Evolutionary conservation across 2,329 filamentous ascomycete genomes (phyloP), one percentile per base, ranked within the genome.

Genomic region (Podosphaera leucotricha): DNA sequence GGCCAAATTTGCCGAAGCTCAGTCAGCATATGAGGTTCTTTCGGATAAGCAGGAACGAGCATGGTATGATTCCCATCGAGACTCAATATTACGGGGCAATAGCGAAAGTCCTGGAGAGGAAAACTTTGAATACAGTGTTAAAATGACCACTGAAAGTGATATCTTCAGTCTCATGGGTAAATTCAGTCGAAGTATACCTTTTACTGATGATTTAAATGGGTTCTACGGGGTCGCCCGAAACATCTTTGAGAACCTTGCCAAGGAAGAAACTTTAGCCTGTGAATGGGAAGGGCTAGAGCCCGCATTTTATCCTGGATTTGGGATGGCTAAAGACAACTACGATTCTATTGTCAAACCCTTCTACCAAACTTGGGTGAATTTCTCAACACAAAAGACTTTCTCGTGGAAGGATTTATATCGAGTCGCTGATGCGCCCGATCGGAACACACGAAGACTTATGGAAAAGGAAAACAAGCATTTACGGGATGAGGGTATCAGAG

Each of bases 1-100:
- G 1, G 72, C 68, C 51, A 75, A 77, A 43, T 98, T 98, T 58
- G 85, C 90, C 42, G 85, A 94, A 57, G 70, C 95, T 22, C 87
- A 94, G 60, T 72, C 85, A 30, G 90, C 90, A 40, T 92, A 98
- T 59, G 84, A 95, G 60, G 75, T 98, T n/a, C 71, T 98, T 1
- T 92, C 86, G 1, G 90, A 98, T 59, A 77, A 85, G 10, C 87
- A 98, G 59, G 90, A 98, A 60, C 75, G 90, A 53, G 80, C 86
- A 26, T 98, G 90, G 90, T 98, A 98, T 63, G 87, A 98, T 62
- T 85, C 85, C 2, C 90, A 98, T 58, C 78, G 84, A 48, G 77
- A 85, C 52, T 76, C 80, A 43, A 92, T 95, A 48, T 64, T 95
- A 49, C 71, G 72, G 24, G 65, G 65, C 26, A 64, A 60, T 21